Conservation (phyloP, 352 stramenopile genomes). For the Globisporangium megalacanthum region DNA sequence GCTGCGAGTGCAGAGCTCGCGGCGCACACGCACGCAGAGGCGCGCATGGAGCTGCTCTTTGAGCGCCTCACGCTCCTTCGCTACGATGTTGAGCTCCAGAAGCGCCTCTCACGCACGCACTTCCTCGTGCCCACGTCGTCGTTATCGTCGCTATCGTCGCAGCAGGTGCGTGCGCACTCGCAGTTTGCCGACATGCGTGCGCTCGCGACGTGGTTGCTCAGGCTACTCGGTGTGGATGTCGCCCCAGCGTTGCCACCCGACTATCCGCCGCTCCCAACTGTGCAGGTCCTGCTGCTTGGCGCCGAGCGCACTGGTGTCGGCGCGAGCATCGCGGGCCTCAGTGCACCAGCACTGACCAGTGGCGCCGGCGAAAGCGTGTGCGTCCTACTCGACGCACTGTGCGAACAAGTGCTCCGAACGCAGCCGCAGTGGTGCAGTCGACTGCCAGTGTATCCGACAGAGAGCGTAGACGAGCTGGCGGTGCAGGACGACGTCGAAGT, state of each 20-base stretch:
- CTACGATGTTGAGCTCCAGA: conserved; percentile 34
- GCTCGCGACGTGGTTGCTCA: conserved; percentile 42
- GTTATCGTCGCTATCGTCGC: not conserved
- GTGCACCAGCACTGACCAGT: conserved; percentile 31
- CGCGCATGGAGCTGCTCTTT: conserved; percentile 62
- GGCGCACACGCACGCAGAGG: conserved; percentile 26
- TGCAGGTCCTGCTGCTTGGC: conserved; percentile 48
- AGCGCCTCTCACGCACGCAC: conserved; percentile 37
- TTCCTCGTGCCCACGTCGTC: conserved; percentile 22
- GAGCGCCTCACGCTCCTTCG: conserved; percentile 57
- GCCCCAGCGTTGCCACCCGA: conserved; percentile 10
- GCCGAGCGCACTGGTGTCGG: conserved; percentile 38
- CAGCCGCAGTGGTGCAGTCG: conserved; percentile 9
- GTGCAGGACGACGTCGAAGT: conserved; percentile 39
- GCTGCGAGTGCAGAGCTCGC: conserved; percentile 20
- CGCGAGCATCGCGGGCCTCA: conserved; percentile 20
- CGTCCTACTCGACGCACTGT: conserved; percentile 41
- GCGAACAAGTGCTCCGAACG: conserved; percentile 26
- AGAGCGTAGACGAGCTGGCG: conserved; percentile 38
- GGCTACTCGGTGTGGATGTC: conserved; percentile 20
- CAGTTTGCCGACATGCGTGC: conserved; percentile 44
- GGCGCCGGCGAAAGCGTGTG: conserved; percentile 49
- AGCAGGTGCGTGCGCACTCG: conserved; percentile 18
- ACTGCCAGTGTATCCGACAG: conserved; percentile 26
- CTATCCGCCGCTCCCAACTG: conserved; percentile 21